A percentile compares a stretch with the other conserved stretches of the same genome.
phyloP scores from a whole-genome alignment of 495 filamentous ascomycete species.

The Xylaria intraflava region DNA sequence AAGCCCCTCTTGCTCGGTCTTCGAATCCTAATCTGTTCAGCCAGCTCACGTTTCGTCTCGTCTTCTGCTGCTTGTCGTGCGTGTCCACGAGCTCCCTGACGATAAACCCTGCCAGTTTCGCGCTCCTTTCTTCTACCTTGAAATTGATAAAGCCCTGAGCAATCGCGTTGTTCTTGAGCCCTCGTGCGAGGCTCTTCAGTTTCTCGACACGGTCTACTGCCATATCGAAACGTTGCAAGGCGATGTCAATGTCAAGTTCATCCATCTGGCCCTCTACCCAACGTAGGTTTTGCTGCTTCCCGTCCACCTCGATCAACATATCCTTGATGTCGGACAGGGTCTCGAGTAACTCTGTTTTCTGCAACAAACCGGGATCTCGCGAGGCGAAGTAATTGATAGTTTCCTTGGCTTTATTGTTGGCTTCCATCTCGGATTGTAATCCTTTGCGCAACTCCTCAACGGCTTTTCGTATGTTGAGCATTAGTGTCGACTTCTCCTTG shows the following conservation, averaged over 20 bases:
- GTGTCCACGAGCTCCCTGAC: constrained; percentile 66
- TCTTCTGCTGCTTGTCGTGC: constrained; percentile 63
- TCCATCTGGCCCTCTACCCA: constrained; percentile 95
- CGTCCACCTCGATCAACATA: constrained; percentile 90
- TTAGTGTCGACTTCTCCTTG: constrained; percentile 64
- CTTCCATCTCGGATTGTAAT: constrained; percentile 73
- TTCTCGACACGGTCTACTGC: constrained; percentile 78
- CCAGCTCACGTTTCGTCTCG: constrained; percentile 69
- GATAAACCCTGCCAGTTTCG: constrained; percentile 66
- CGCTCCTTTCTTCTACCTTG: constrained; percentile 82
- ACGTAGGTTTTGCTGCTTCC: constrained; percentile 88
- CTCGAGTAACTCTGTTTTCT: constrained; percentile 65
- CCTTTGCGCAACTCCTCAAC: constrained; percentile 83
- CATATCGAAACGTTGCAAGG: constrained; percentile 80
- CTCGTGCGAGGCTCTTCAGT: constrained; percentile 66
- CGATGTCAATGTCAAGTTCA: constrained; percentile 92
- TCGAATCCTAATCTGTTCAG: constrained; percentile 81
- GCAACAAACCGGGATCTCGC: constrained; percentile 61
- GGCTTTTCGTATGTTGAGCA: constrained; percentile 84
- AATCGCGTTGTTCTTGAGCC: constrained; percentile 73
- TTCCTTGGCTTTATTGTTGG: constrained; percentile 68
- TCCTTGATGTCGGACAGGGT: constrained; percentile 63
- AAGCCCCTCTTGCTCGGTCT: constrained; percentile 79
- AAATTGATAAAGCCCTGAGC: constrained; percentile 82
- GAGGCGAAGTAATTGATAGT: constrained; percentile 74